Evolutionary conservation across 768 basidiomycete species (phyloP), one percentile per base, ranked within the genome.

Genomic region (Suillus ampliporus): DNA sequence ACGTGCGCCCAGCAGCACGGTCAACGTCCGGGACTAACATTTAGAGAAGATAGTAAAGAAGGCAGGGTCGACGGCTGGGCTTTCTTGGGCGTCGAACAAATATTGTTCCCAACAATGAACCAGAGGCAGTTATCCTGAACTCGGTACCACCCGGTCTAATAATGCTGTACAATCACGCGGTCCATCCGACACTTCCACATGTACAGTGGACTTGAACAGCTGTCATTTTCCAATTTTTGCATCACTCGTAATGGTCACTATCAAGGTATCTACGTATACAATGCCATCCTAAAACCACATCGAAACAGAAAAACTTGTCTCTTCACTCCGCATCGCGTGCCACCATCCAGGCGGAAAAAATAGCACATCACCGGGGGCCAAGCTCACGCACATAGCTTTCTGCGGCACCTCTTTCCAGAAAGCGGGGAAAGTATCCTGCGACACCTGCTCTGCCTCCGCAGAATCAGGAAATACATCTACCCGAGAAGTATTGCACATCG

Each of bases 321-420:
- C 84, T 77, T 93, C 92, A 74, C 88, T 89, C 65, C 88, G 85
- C 91, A 94, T 92, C 19, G 89, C 90, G 74, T 97, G 94, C 94
- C 94, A 97, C 94, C 94, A 97, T 34, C 92, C 89, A 5, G 92
- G 90, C 21, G 97, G 97, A 67, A 98, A 89, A 72, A 92, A 91
- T 50, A 99, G 78, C 48, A 96, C 61, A 75, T 99, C 97, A 0
- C 96, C 97, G 1, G 95, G 89, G 59, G 82, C 78, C 2, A 99
- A 80, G 1, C 86, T 86, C 37, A 83, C 84, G 53, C 80, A 80
- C 75, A 84, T 81, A 1, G 94, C 89, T 23, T 77, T 57, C 9
- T 87, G 87, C 26, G 83, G 82, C 23, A 89, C 92, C 0, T 82
- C 62, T 19, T 77, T 67, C 75, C 80, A 79, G 70, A 92, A 95